phyloP scores from a whole-genome alignment of 2,329 filamentous ascomycete genomes.

The Pseudogymnoascus verrucosus region DNA sequence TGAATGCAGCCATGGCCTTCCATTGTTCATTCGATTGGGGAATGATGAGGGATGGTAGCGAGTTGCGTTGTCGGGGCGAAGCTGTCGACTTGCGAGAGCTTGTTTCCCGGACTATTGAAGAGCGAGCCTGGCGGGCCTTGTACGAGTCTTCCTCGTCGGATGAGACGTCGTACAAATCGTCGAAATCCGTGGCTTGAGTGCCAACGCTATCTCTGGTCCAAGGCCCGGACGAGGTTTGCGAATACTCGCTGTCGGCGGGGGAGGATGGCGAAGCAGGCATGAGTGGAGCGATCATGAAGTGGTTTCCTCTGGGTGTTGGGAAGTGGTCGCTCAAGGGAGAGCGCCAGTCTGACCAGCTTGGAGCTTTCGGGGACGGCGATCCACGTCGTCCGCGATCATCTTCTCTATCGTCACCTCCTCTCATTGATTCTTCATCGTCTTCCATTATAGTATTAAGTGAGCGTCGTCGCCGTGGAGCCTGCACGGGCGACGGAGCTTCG shows the following conservation, averaged over 20 bases:
- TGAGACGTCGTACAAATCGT: constrained; percentile 77
- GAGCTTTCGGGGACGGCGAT: constrained; percentile 30
- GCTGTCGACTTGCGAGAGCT: constrained; percentile 26
- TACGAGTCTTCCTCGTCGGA: constrained; percentile 61
- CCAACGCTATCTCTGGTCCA: constrained; percentile 56
- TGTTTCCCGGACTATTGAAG: constrained; percentile 17
- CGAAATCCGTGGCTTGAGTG: constrained; percentile 66
- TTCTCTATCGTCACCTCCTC: constrained; percentile 24
- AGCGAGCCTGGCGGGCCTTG: constrained; percentile 39
- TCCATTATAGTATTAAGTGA: constrained; percentile 59
- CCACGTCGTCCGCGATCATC: constrained; percentile 27
- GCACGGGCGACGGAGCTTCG: constrained; percentile 43
- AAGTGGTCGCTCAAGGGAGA: constrained; percentile 51
- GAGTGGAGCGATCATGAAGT: constrained; percentile 56
- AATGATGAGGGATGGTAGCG: constrained; percentile 46
- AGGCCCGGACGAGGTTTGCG: constrained; percentile 46
- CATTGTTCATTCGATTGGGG: constrained; percentile 33
- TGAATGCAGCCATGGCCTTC: constrained; percentile 39
- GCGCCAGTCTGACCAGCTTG: constrained; percentile 24
- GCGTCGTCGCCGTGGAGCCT: constrained; percentile 42
- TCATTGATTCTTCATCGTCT: constrained; percentile 35
- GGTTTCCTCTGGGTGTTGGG: constrained; percentile 60
- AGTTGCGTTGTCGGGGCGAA: constrained; percentile 18
- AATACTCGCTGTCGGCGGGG: constrained; percentile 46
- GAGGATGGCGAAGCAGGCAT: constrained; percentile 52